Evolutionary conservation across 192 early-diverging fungal species (phyloP), one percentile per base, ranked within the genome.

Genomic region (Backusella sp.): DNA sequence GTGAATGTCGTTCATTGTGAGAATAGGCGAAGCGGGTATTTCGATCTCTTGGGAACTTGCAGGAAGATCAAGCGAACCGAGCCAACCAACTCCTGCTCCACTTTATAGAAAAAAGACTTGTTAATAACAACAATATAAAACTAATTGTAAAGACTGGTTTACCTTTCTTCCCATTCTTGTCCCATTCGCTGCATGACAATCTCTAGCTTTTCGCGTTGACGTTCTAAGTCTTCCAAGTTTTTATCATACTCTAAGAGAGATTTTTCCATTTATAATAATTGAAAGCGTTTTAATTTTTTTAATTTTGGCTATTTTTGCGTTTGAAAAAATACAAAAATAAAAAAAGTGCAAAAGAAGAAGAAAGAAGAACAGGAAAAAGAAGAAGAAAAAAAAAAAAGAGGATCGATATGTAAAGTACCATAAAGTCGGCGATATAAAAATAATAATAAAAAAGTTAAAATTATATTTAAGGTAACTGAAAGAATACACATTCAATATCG

Each of bases 131-230:
- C 12, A 36, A n/a, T 35, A 41, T 66, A 30, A 59, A 46, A 34
- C 5, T 21, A 44, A 68, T 1, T 59, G 15, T 19, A 39, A 11
- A 32, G 56, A n/a, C 12, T 32, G 3, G 32, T 1, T 75, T 77
- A 83, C 82, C 82, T 83, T 79, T 75, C 68, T 66, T 75, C 78
- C 82, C 82, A 83, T 66, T 83, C 82, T 74, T 83, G 49, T 1
- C 75, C 77, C 82, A 83, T 83, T 11, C 41, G 74, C 23, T 79
- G 21, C 77, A 83, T 79, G 52, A 83, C 68, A 1, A 39, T 59
- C 56, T 83, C 75, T 17, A 83, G 68, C 35, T 76, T 59, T 37
- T 77, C 68, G 6, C 65, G 71, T 37, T 83, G 77, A 34, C 74
- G 65, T 66, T 83, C 78, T 41, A 83, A 56, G 14, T 77, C 78